Conservation (phyloP, 2,329 filamentous ascomycete genomes). For the Tolypocladium sp. region DNA sequence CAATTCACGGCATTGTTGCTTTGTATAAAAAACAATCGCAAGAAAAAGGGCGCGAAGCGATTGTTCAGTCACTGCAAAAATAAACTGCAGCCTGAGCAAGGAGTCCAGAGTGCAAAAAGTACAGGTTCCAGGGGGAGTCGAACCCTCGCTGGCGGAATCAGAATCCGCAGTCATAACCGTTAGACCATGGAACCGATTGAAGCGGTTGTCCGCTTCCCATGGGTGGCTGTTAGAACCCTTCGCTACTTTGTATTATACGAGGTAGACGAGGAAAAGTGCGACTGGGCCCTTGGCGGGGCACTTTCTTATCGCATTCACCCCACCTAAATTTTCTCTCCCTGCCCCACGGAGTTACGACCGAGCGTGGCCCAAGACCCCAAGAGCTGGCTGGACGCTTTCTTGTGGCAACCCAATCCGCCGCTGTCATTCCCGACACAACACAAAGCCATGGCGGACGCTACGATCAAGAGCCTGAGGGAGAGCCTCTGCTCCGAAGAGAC, state of each 20-base stretch:
- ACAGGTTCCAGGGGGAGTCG: slow-evolving; percentile 25
- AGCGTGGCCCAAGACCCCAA: background rate
- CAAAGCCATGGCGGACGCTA: slow-evolving; percentile 21
- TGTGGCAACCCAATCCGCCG: background rate
- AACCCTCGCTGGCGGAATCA: slow-evolving; percentile 28
- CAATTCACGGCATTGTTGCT: too few species aligned
- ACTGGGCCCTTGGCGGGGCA: slow-evolving; percentile 2
- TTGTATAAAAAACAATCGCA: background rate
- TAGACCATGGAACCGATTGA: slow-evolving; percentile 24
- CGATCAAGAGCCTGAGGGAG: slow-evolving; percentile 57
- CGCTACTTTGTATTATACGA: background rate
- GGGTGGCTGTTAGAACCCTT: background rate
- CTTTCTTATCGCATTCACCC: slow-evolving; percentile 14
- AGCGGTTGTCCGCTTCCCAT: slow-evolving; percentile 17
- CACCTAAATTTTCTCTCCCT: slow-evolving; percentile 24
- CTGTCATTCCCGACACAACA: background rate
- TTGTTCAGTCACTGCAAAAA: background rate
- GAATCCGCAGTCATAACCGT: slow-evolving; percentile 27
- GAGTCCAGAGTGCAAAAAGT: slow-evolving; percentile 5
- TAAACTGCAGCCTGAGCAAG: background rate
- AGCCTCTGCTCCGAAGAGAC: slow-evolving; percentile 73
- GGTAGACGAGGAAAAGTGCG: background rate
- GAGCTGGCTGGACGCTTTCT: background rate
- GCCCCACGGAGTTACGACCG: background rate
- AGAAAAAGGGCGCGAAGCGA: background rate